phyloP scores from a whole-genome alignment of 1,284 basidiomycete genomes.

The Xerocomus amazonicus region DNA sequence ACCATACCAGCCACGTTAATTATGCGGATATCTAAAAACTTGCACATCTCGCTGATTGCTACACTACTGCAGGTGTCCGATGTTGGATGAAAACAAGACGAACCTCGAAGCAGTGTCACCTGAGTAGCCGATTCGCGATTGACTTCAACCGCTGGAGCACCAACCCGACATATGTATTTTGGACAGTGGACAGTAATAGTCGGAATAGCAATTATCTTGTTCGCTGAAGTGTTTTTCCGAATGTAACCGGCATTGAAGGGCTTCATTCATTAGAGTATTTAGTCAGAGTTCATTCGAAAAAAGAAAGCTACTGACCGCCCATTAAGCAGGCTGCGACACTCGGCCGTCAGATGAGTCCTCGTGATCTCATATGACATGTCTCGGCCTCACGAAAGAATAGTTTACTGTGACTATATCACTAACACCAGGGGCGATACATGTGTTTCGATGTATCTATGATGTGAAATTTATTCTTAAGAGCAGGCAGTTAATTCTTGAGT shows the following conservation, averaged over 20 bases:
- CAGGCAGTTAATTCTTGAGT: conserved; percentile 5
- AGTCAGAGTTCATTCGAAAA: neutral
- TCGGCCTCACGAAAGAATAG: conserved; percentile 1
- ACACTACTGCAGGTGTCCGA: too few species aligned
- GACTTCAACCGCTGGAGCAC: conserved; percentile 62
- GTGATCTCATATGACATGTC: conserved; percentile 36
- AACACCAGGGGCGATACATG: conserved; percentile 61
- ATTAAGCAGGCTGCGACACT: conserved; percentile 65
- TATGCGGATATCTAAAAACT: conserved; percentile 65
- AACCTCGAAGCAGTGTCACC: conserved; percentile 56
- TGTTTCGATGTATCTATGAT: conserved; percentile 66
- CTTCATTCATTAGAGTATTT: conserved; percentile 24
- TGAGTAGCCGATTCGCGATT: conserved; percentile 40
- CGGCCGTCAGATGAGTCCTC: conserved; percentile 39
- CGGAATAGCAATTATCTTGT: conserved; percentile 45
- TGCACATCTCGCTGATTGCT: too few species aligned
- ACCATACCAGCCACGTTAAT: conserved; percentile 61
- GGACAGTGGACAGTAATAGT: conserved; percentile 42
- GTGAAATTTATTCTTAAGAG: conserved; percentile 71
- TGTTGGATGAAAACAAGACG: conserved; percentile 33
- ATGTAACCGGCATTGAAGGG: conserved; percentile 46
- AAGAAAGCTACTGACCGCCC: conserved; percentile 49
- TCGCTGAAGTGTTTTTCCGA: conserved; percentile 42
- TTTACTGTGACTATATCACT: conserved; percentile 40
- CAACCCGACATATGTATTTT: conserved; percentile 56